Evolutionary conservation across 202 grass and related monocot species (phyloP).

Genomic region (Setaria viridis): DNA sequence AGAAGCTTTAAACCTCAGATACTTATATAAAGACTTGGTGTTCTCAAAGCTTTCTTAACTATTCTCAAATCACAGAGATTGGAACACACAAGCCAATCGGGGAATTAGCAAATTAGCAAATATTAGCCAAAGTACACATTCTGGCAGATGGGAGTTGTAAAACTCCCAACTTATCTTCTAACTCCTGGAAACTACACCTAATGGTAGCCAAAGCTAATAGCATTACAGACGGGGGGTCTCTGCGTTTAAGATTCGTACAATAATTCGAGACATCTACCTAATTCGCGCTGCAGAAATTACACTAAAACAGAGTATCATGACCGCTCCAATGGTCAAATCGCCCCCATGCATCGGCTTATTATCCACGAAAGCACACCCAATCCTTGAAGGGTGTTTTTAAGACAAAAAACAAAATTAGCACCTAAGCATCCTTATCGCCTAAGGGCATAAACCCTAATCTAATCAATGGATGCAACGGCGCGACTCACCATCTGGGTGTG

Average conservation of each 20-base stretch:
- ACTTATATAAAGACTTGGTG: neutral
- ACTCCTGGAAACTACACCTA: constrained; percentile 15
- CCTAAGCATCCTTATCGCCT: neutral
- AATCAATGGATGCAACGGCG: neutral
- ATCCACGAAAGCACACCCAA: neutral
- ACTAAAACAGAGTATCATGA: neutral
- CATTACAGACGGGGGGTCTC: neutral
- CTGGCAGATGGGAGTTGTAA: neutral
- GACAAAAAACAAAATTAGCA: neutral
- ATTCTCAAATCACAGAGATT: neutral
- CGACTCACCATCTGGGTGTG: constrained; percentile 73
- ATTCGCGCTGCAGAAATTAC: constrained; percentile 15
- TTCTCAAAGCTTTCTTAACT: neutral
- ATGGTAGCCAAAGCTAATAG: constrained; percentile 7
- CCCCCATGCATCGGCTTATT: neutral
- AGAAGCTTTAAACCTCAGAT: constrained; percentile 6
- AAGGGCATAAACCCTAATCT: constrained; percentile 29
- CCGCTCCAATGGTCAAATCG: neutral
- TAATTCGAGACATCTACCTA: neutral
- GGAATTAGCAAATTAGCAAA: neutral
- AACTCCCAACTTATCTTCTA: neutral
- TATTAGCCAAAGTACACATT: constrained; percentile 2
- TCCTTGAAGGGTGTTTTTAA: neutral
- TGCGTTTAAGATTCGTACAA: constrained; percentile 11
- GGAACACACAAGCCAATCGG: neutral